phyloP scores from a whole-genome alignment of 2,329 filamentous ascomycete genomes.

The Diaporthe sp. region DNA sequence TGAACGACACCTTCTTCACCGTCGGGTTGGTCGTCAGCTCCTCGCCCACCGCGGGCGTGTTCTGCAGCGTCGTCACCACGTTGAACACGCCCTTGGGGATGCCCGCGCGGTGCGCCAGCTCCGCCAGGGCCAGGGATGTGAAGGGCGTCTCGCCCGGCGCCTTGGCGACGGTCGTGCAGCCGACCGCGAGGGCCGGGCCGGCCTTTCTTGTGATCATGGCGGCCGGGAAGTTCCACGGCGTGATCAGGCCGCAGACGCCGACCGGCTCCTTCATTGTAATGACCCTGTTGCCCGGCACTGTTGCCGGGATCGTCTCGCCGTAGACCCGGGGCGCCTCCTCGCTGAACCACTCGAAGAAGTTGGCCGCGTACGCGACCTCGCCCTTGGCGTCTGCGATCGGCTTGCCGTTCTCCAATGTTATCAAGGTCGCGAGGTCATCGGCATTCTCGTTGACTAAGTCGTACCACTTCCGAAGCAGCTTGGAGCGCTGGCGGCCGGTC shows the following conservation, averaged over 20 bases:
- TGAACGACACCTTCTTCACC: constrained; percentile 94
- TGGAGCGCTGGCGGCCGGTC: constrained; percentile 80
- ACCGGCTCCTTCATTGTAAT: constrained; percentile 86
- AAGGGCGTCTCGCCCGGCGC: constrained; percentile 93
- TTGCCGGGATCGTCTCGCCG: constrained; percentile 80
- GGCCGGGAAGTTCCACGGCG: constrained; percentile 90
- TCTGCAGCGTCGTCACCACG: constrained; percentile 82
- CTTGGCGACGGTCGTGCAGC: constrained; percentile 94
- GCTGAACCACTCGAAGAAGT: constrained; percentile 85
- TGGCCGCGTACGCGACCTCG: constrained; percentile 79
- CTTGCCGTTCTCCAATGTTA: constrained; percentile 94
- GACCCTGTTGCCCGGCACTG: constrained; percentile 78
- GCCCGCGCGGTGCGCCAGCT: constrained; percentile 87
- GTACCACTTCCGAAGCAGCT: constrained; percentile 84
- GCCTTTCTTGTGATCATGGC: constrained; percentile 81
- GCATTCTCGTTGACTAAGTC: constrained; percentile 82
- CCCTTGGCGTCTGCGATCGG: constrained; percentile 80
- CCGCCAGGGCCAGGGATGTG: constrained; percentile 87
- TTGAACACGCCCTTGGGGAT: constrained; percentile 94
- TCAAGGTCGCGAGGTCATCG: constrained; percentile 84
- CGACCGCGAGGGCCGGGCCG: constrained; percentile 86
- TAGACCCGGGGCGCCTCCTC: constrained; percentile 82
- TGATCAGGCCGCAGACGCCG: constrained; percentile 85
- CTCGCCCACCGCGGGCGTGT: constrained; percentile 84
- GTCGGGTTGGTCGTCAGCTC: constrained; percentile 80